These are phyloP conservation scores for Mortierella antarctica DNA, from an alignment of 192 early-diverging fungal species.

Conservation along the genomic window DNA sequence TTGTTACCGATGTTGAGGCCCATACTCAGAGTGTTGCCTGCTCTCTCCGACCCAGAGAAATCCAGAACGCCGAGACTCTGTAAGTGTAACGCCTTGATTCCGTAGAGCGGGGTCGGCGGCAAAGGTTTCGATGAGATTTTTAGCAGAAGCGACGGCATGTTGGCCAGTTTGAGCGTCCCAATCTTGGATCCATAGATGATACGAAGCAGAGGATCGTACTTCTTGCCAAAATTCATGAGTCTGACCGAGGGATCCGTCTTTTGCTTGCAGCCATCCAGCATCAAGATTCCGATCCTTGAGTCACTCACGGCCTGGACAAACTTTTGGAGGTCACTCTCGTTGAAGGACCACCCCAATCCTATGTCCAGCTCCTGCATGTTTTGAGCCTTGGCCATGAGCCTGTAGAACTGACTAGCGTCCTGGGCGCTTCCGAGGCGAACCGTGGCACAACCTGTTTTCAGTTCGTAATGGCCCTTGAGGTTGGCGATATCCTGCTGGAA, in stretches of 20 bases:
- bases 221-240: slow-evolving; percentile 25
- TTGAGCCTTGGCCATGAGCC: slow-evolving; percentile 10
- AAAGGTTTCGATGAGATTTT: slow-evolving; percentile 15
- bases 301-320: slow-evolving; percentile 23
- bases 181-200: slow-evolving; percentile 29
- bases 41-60: neutral
- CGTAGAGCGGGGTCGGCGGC: neutral
- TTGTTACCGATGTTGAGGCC: slow-evolving; percentile 2
- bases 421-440: slow-evolving; percentile 5
- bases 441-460: slow-evolving; percentile 16
- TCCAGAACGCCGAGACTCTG: slow-evolving; percentile 26
- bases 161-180: slow-evolving; percentile 13
- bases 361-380: slow-evolving; percentile 27
- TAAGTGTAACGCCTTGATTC: slow-evolving; percentile 10
- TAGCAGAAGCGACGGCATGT: slow-evolving; percentile 23
- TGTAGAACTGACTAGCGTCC: slow-evolving; percentile 24
- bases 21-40: neutral
- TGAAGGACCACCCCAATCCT: slow-evolving; percentile 22
- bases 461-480: slow-evolving; percentile 20
- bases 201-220: slow-evolving; percentile 28
- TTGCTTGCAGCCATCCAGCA: slow-evolving; percentile 20
- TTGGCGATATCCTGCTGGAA: slow-evolving; percentile 16
- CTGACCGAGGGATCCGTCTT: slow-evolving; percentile 9
- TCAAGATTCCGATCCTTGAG: slow-evolving; percentile 9
- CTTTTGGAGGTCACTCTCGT: slow-evolving; percentile 14